Conservation (phyloP, 148 eudicot species). For the Nyssa sinensis region DNA sequence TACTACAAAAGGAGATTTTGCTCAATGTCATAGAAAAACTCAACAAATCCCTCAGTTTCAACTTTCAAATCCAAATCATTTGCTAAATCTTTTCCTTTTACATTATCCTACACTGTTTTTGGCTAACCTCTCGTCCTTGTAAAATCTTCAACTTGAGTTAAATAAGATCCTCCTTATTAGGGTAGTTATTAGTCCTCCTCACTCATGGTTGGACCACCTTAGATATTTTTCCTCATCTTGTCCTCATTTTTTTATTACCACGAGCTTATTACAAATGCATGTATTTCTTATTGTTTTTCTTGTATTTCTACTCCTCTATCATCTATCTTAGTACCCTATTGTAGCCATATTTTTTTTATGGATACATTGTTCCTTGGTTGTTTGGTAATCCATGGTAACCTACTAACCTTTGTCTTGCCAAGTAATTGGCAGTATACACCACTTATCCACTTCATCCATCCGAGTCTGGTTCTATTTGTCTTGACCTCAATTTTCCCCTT, state of each 20-base stretch:
- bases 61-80: not conserved
- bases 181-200: not conserved
- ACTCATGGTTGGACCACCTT: not conserved
- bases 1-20: not conserved
- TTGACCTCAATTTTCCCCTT: no score
- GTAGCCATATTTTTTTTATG: not conserved
- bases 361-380: not conserved
- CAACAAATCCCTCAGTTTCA: no score
- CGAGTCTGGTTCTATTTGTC: no score
- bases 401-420: no score
- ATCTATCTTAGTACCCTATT: not conserved
- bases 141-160: no score
- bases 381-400: not conserved
- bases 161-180: no score
- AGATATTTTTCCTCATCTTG: not conserved
- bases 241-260: not conserved
- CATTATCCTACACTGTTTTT: not conserved
- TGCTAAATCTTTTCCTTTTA: not conserved
- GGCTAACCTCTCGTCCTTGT: not conserved
- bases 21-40: not conserved
- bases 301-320: not conserved
- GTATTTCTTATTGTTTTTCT: not conserved
- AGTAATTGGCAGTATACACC: not conserved
- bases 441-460: no score
- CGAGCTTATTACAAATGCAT: not conserved